phyloP scores from a whole-genome alignment of 306 rosid genomes.

The Citrullus mucosospermus region DNA sequence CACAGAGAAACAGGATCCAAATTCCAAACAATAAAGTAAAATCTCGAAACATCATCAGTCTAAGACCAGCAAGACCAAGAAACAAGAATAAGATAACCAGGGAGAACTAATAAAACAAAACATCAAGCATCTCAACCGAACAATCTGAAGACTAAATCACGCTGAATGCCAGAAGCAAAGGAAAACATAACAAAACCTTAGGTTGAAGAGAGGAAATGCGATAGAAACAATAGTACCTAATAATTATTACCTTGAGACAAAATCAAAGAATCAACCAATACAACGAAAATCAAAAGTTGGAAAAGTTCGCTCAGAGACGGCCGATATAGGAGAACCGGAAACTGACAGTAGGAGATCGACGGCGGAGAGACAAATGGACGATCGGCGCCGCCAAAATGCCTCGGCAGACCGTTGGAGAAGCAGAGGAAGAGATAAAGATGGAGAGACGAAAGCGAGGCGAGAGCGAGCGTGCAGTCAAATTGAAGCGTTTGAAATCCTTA shows the following conservation, averaged over 20 bases:
- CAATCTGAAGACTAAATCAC: neutral
- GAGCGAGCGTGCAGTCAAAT: neutral
- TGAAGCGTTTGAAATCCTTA: constrained; percentile 36
- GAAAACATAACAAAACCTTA: neutral
- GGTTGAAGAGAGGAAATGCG: neutral
- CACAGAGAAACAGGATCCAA: neutral
- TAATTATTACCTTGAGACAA: neutral
- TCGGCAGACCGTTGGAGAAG: constrained; percentile 36
- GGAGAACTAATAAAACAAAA: neutral
- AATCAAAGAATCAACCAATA: constrained; percentile 2
- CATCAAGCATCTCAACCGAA: neutral
- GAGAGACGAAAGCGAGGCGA: neutral
- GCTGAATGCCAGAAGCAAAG: neutral
- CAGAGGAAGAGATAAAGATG: constrained; percentile 24
- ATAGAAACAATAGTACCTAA: neutral
- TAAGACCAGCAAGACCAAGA: neutral
- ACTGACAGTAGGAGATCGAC: constrained; percentile 18
- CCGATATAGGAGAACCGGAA: constrained; percentile 5
- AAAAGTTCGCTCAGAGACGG: neutral
- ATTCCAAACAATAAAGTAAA: neutral
- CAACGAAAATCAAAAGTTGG: constrained; percentile 8
- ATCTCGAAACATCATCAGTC: neutral
- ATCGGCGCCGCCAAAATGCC: constrained; percentile 23
- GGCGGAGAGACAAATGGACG: neutral
- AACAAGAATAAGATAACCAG: neutral